Conservation (phyloP, 2,329 filamentous ascomycete genomes). For the Beauveria sp. region DNA sequence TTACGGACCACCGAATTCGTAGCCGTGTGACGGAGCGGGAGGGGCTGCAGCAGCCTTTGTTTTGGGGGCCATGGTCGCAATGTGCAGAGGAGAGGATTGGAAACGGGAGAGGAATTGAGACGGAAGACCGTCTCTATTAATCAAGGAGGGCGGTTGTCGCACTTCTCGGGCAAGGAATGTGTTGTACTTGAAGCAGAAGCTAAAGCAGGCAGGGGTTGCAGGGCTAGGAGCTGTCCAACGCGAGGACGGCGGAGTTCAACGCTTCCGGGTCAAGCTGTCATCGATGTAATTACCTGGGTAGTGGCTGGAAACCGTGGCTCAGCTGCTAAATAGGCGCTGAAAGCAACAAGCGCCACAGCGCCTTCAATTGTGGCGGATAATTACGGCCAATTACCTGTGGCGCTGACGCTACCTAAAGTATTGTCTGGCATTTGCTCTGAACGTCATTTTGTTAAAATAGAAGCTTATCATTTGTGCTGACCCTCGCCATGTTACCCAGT, state of each 20-base stretch:
- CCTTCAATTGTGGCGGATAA: not conserved
- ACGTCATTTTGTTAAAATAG: not conserved
- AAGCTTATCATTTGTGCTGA: not conserved
- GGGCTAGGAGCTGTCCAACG: not conserved
- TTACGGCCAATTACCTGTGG: not conserved
- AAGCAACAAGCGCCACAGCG: not conserved
- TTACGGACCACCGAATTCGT: constrained; percentile 47
- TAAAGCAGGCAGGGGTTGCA: not conserved
- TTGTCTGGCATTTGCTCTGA: not conserved
- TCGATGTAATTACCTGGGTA: not conserved
- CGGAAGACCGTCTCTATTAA: not conserved
- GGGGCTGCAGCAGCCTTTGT: constrained; percentile 20
- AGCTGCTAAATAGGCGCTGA: not conserved
- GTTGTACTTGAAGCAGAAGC: not conserved
- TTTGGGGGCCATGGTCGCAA: constrained; percentile 25
- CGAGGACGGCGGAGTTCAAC: constrained; percentile 15
- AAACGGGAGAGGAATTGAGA: not conserved
- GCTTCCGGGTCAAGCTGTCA: constrained; percentile 22
- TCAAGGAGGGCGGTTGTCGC: not conserved
- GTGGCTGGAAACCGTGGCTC: not conserved
- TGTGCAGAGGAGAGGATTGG: not conserved
- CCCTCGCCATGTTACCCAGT: not conserved
- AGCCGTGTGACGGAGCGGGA: constrained; percentile 30
- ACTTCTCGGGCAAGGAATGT: not conserved
- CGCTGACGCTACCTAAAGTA: not conserved